Percentiles rank a stretch among this genome's conserved stretches.
phyloP scores from a whole-genome alignment of 371 early-diverging fungal species.

The Amoeboaphelidium protococcarum region DNA sequence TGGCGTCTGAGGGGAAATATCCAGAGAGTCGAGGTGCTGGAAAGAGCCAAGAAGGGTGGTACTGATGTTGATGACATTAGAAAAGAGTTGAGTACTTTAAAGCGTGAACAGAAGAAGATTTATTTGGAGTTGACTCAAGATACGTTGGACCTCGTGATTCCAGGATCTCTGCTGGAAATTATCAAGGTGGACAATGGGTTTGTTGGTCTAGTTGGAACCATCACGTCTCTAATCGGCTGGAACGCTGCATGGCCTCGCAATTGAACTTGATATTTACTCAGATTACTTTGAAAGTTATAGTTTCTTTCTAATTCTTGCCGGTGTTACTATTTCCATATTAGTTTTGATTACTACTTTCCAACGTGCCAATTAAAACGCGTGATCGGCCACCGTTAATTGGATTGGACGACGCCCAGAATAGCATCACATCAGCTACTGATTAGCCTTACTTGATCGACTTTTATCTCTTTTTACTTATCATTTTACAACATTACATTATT shows the following conservation, averaged over 20 bases:
- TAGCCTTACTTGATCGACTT: too few species aligned
- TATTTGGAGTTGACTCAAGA: slow-evolving; percentile 27
- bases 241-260: slow-evolving; percentile 1
- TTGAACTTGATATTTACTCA: too few species aligned
- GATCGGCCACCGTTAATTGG: too few species aligned
- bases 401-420: too few species aligned
- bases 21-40: slow-evolving; percentile 6
- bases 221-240: slow-evolving; percentile 20
- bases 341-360: too few species aligned
- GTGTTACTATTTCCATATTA: too few species aligned
- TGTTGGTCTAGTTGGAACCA: slow-evolving; percentile 31
- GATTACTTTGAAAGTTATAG: too few species aligned
- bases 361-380: too few species aligned
- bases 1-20: slow-evolving; percentile 25
- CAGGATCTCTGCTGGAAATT: slow-evolving; percentile 25
- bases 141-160: slow-evolving; percentile 29
- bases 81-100: background rate
- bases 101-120: slow-evolving; percentile 20
- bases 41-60: slow-evolving; percentile 7
- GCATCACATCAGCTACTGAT: too few species aligned
- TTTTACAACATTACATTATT: too few species aligned
- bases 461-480: too few species aligned
- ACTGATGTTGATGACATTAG: background rate
- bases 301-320: too few species aligned
- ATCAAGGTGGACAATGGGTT: slow-evolving; percentile 27